phyloP scores from a whole-genome alignment of 2,329 filamentous ascomycete species.

The Aspergillus hiratsukae region DNA sequence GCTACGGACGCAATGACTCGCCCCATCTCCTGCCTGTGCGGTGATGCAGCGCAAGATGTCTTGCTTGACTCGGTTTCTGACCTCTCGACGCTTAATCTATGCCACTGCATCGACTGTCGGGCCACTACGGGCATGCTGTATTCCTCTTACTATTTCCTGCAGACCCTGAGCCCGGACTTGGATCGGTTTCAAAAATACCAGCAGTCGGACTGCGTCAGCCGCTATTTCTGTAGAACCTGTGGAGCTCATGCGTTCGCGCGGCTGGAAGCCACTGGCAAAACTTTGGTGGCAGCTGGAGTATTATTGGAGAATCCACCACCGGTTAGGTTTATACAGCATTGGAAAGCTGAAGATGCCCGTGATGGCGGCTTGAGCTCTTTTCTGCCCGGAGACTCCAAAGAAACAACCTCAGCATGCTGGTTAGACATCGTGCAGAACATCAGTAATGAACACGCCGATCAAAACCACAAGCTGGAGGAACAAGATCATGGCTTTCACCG shows the following conservation, averaged over 20 bases:
- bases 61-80: constrained; percentile 18
- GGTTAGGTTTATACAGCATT: constrained; percentile 24
- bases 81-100: constrained; percentile 35
- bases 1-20: constrained; percentile 3
- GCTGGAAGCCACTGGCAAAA: constrained; percentile 18
- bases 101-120: constrained; percentile 51
- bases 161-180: constrained; percentile 29
- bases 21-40: constrained; percentile 29
- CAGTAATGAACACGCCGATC: background rate
- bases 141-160: constrained; percentile 42
- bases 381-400: constrained; percentile 17
- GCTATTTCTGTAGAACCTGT: constrained; percentile 50
- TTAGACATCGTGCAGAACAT: constrained; percentile 9
- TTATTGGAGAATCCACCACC: constrained; percentile 16
- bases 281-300: constrained; percentile 33
- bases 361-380: constrained; percentile 28
- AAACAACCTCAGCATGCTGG: constrained; percentile 16
- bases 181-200: constrained; percentile 40
- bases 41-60: constrained; percentile 20
- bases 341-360: constrained; percentile 20
- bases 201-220: constrained; percentile 39
- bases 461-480: background rate
- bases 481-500: constrained; percentile 10
- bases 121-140: constrained; percentile 46
- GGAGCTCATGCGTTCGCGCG: constrained; percentile 42